Evolutionary conservation across 176 grass and related monocot species (phyloP).

Genomic region (Phragmites australis): DNA sequence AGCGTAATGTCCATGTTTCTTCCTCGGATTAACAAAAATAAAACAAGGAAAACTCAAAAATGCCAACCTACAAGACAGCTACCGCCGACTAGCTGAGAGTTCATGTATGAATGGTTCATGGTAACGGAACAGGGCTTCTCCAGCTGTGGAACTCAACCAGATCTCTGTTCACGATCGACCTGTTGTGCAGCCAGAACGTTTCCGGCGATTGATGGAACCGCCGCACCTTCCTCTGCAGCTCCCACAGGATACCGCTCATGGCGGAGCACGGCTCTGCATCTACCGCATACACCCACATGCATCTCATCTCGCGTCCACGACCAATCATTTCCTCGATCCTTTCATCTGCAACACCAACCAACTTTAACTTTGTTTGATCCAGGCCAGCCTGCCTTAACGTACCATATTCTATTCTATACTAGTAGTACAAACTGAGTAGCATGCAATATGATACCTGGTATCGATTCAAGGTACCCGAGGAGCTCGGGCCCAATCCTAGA

Average conservation of each 20-base stretch:
- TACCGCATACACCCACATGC: conserved; percentile 76
- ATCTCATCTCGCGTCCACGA: conserved; percentile 62
- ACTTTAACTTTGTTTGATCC: background rate
- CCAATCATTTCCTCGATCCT: conserved; percentile 69
- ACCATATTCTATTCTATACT: background rate
- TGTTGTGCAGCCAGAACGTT: conserved; percentile 95
- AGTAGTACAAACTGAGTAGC: background rate
- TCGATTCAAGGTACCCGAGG: conserved; percentile 75
- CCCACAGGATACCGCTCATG: conserved; percentile 80
- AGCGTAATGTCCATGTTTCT: background rate
- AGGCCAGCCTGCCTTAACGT: background rate
- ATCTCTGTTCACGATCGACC: conserved; percentile 76
- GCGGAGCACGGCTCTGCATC: conserved; percentile 75
- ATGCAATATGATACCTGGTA: conserved; percentile 52
- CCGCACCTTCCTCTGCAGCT: conserved; percentile 80
- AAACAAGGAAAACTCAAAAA: background rate
- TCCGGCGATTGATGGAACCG: conserved; percentile 75
- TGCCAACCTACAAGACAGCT: background rate
- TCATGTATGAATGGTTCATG: conserved; percentile 35
- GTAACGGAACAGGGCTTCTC: conserved; percentile 74
- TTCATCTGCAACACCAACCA: conserved; percentile 58
- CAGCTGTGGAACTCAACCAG: conserved; percentile 67
- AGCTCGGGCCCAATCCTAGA: conserved; percentile 70
- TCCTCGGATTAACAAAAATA: background rate
- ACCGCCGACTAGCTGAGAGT: background rate